Base-by-base conservation (phyloP, 2,329 filamentous ascomycete species). In the Epichloe elymi region DNA sequence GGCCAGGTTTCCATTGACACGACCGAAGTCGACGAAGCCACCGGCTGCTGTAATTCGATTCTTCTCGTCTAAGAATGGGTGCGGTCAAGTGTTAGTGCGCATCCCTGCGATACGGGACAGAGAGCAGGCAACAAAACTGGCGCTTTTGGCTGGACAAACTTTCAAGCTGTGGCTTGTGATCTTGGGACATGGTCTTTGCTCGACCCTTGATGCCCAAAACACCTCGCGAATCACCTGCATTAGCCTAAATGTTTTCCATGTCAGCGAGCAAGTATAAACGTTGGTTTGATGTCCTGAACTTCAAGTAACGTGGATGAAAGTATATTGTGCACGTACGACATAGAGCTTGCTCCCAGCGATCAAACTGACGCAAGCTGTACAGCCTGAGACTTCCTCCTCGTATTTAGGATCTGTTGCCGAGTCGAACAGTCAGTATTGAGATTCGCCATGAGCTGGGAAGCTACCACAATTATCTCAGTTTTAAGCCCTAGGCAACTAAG, bases 161-260 rank as follows among this genome's bases (percentile, higher is more conserved):
- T 79, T 98, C 93, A 60, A 97, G 96, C 68, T 96, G 90, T 41
- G 93, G 93, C 73, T 98, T 98, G 76, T 98, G 93, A 68, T 98
- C 93, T 65, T 95, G 95, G n/a, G 93, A 98, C 54, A 98, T 77
- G 49, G 93, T 93, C 74, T 97, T 98, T 59, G 93, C 93, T 62
- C 93, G 82, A 58, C 93, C 93, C 74, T 97, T 98, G 63, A 98
- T 88, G 61, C 93, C 93, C 58, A 98, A 73, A 26, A 98, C 93
- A 64, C 85, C 88, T 74, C 93, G 83, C 56, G 93, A 98, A 69
- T 98, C 93, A 65, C 93, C 93, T 56, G 93, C 88, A 67, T 98
- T 98, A 63, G 88, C 93, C 93, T 98, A 38, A 6, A 36, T 7
- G 15, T 30, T 41, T 30, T 23, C 15, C 23, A 44, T 40, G 49